These are phyloP conservation scores for Fusarium citri DNA, from an alignment of 2,329 filamentous ascomycete genomes.

Conservation along the genomic window DNA sequence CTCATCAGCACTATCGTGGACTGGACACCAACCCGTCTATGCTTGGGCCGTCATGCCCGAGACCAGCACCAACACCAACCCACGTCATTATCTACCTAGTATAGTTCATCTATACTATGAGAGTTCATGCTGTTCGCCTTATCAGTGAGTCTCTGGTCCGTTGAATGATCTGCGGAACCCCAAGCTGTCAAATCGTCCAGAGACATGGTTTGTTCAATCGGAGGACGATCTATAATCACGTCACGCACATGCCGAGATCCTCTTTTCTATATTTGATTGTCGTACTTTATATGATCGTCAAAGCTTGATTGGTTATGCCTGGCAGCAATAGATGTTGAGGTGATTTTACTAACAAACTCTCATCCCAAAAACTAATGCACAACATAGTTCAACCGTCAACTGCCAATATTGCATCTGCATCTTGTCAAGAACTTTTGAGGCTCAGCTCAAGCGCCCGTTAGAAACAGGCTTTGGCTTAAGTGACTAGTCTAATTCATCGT, in stretches of 20 bases:
- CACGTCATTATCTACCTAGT: slow-evolving; percentile 24
- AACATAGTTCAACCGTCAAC: neutral
- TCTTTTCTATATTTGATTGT: neutral
- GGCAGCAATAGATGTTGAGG: neutral
- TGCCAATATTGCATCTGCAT: neutral
- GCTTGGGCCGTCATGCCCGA: neutral
- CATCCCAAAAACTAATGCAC: neutral
- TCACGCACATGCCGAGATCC: neutral
- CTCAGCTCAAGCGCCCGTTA: slow-evolving; percentile 4
- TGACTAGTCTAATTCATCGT: neutral
- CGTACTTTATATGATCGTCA: neutral
- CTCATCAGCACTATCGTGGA: slow-evolving; percentile 2
- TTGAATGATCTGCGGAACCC: neutral
- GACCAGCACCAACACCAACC: neutral
- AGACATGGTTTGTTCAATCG: neutral
- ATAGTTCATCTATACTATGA: slow-evolving; percentile 1
- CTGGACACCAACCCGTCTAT: slow-evolving; percentile 12
- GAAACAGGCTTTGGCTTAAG: neutral
- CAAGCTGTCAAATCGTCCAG: neutral
- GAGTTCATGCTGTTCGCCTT: slow-evolving; percentile 13
- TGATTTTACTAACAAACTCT: neutral
- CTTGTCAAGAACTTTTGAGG: neutral
- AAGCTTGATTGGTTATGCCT: neutral
- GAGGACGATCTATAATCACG: neutral
- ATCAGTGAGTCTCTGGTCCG: neutral